Conservation (phyloP, 345 rosid genomes). For the Eucalyptus curtisii region DNA sequence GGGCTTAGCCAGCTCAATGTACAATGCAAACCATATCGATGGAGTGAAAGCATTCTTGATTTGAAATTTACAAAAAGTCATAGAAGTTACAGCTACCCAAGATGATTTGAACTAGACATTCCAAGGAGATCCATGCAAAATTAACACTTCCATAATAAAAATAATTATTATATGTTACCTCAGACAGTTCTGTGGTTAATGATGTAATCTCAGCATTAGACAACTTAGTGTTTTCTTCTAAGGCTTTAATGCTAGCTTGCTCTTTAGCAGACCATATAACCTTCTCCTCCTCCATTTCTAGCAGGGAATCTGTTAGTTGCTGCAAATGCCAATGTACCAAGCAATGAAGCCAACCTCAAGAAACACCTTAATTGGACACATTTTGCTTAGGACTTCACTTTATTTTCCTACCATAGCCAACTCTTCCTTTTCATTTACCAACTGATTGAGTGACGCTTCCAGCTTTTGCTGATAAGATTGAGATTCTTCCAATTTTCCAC, state of each 20-base stretch:
- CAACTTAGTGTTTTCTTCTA: slow-evolving; percentile 45
- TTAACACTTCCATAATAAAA: neutral
- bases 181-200: slow-evolving; percentile 31
- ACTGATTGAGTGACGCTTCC: slow-evolving; percentile 32
- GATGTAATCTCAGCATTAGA: slow-evolving; percentile 24
- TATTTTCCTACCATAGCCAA: slow-evolving; percentile 57
- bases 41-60: neutral
- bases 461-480: slow-evolving; percentile 31
- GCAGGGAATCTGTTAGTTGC: slow-evolving; percentile 74
- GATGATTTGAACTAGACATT: neutral
- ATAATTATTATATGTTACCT: slow-evolving; percentile 25
- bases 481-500: slow-evolving; percentile 46
- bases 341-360: neutral
- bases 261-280: slow-evolving; percentile 73
- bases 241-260: slow-evolving; percentile 44
- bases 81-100: neutral
- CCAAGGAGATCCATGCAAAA: neutral
- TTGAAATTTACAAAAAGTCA: neutral
- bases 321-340: slow-evolving; percentile 2
- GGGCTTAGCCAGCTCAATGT: neutral
- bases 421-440: slow-evolving; percentile 81
- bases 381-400: neutral
- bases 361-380: neutral
- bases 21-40: neutral
- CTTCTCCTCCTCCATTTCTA: slow-evolving; percentile 92